phyloP scores from a whole-genome alignment of 2,329 filamentous ascomycete species.

The Lachnellula willkommii region DNA sequence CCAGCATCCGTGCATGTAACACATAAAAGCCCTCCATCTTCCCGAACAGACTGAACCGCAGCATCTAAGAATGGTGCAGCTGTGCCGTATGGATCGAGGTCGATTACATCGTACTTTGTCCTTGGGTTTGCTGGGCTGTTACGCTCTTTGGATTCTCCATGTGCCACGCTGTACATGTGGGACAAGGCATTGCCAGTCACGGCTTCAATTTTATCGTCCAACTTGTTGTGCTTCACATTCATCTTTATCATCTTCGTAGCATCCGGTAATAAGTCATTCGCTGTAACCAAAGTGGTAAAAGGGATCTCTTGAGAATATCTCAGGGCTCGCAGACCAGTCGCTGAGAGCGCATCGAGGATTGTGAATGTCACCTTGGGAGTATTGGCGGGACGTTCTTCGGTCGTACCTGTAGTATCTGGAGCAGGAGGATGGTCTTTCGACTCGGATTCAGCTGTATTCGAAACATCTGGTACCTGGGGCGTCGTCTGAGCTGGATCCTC shows the following conservation, averaged over 20 bases:
- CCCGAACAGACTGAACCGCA: constrained; percentile 74
- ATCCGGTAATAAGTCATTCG: constrained; percentile 78
- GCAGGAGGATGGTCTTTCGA: neutral
- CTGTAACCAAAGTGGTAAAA: constrained; percentile 72
- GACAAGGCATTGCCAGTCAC: constrained; percentile 78
- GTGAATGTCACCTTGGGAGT: constrained; percentile 48
- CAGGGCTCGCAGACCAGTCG: constrained; percentile 83
- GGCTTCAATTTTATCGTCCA: constrained; percentile 65
- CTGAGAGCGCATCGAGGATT: constrained; percentile 93
- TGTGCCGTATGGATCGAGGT: constrained; percentile 93
- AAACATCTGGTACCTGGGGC: neutral
- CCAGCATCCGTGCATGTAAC: constrained; percentile 96
- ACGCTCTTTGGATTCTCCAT: constrained; percentile 29
- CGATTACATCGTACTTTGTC: constrained; percentile 84
- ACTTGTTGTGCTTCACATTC: constrained; percentile 78
- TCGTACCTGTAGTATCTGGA: neutral
- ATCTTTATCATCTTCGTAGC: constrained; percentile 76
- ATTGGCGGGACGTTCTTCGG: constrained; percentile 1
- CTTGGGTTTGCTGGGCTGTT: constrained; percentile 31
- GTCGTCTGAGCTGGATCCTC: neutral
- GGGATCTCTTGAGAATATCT: constrained; percentile 90
- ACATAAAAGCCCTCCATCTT: constrained; percentile 84
- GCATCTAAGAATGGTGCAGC: constrained; percentile 89
- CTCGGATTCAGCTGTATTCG: neutral
- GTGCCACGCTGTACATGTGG: constrained; percentile 80